Evolutionary conservation across 208 protist genomes (phyloP), one percentile per base, ranked within the genome.

Genomic region (Leptomonas seymouri): DNA sequence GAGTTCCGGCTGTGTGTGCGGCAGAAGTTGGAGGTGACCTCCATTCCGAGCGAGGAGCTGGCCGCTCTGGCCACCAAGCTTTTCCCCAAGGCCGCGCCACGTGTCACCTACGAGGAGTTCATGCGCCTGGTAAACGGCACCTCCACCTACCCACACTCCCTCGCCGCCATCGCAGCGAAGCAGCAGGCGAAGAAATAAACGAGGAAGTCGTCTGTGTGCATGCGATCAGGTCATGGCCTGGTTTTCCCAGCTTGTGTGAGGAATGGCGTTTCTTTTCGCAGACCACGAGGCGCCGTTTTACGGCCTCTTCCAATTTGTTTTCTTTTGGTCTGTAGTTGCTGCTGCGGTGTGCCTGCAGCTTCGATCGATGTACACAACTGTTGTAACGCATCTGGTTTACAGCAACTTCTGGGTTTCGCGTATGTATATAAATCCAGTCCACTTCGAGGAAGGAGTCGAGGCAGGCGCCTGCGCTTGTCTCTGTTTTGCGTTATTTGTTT

Each of bases 121-220:
- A 81, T 91, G 36, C 85, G 90, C 25, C 67, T 97, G 0, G 77
- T 98, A 27, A 94, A 98, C 59, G 86, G 88, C 53, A 98, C 91
- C 25, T 97, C 94, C 16, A 92, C 75, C 23, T 82, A 93, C 48
- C 57, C 80, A 6, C 87, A 90, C 61, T 95, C 84, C 18, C 55
- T 97, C 20, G 48, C 50, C 15, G 73, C 89, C 14, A 97, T 97
- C 49, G 74, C 84, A 12, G 63, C 67, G 23, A 82, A 83, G 64
- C 80, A 27, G 20, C 81, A 84, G 1, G 54, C 59, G 3, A 90
- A 87, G 71, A 65, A 65, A 39, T 50, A 78, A 27, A 16, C 18
- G 16, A 16, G 7, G 12, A 6, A 16, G 3, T 3, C 20, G 16
- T 53, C 21, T 48, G 16, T 53, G 48, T 53, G 44, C 12, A 21